A percentile compares a stretch with the other conserved stretches of the same genome.
Conservation (phyloP, 2,329 filamentous ascomycete genomes). For the Neocucurbitaria cava region DNA sequence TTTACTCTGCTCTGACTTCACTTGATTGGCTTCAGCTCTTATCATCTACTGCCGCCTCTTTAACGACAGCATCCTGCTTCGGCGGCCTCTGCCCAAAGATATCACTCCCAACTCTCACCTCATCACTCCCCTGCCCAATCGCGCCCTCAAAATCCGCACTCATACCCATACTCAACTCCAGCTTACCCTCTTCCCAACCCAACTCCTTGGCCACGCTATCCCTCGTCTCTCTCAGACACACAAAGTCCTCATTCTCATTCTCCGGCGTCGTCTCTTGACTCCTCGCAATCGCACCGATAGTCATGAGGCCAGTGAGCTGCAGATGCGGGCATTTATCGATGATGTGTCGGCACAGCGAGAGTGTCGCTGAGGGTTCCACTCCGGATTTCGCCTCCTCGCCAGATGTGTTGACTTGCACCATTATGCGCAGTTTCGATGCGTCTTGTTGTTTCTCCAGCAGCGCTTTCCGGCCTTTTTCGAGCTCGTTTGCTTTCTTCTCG, state of each 20-base stretch:
- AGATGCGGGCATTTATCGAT: conserved; percentile 74
- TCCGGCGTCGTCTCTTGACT: conserved; percentile 74
- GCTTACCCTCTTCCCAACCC: conserved; percentile 59
- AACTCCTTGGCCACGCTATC: conserved; percentile 73
- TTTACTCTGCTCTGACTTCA: neutral
- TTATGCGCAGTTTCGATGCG: conserved; percentile 66
- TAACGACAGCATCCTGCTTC: conserved; percentile 79
- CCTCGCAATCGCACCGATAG: conserved; percentile 91
- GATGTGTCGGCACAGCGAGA: conserved; percentile 73
- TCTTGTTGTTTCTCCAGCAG: conserved; percentile 52
- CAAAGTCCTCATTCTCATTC: conserved; percentile 92
- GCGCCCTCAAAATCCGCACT: conserved; percentile 94
- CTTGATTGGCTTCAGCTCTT: conserved; percentile 11
- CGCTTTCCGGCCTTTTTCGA: conserved; percentile 77
- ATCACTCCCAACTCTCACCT: conserved; percentile 91
- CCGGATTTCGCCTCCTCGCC: conserved; percentile 88
- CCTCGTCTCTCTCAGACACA: conserved; percentile 70
- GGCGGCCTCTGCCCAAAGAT: conserved; percentile 87
- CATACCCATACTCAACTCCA: conserved; percentile 99
- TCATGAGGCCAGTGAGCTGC: conserved; percentile 86
- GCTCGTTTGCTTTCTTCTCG: conserved; percentile 81
- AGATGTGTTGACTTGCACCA: conserved; percentile 95
- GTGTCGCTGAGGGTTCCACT: conserved; percentile 70
- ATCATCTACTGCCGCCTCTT: conserved; percentile 28
- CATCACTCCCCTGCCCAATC: conserved; percentile 79